phyloP scores from a whole-genome alignment of 768 basidiomycete species.

The Lentinula guzmanii region DNA sequence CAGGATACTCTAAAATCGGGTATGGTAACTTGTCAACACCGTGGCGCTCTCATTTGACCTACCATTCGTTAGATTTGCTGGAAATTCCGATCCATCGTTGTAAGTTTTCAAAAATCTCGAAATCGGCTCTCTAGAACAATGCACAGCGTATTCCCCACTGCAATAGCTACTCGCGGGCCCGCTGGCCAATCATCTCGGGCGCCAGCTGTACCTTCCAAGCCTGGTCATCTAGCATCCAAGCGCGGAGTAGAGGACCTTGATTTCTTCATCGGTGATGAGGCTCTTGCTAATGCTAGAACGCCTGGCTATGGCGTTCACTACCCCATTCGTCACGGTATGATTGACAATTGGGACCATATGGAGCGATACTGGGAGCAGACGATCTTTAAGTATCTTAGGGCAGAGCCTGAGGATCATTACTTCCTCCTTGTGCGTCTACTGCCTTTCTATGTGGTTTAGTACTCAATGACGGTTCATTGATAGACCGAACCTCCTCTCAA shows the following conservation, averaged over 20 bases:
- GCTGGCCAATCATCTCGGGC: constrained; percentile 59
- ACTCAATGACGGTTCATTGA: background rate
- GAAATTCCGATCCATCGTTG: constrained; percentile 99
- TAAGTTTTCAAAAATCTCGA: constrained; percentile 32
- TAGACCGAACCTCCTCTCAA: constrained; percentile 99
- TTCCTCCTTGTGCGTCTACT: constrained; percentile 78
- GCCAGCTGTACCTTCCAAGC: constrained; percentile 77
- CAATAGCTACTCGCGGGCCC: constrained; percentile 86
- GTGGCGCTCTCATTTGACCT: background rate
- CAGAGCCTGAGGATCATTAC: constrained; percentile 98
- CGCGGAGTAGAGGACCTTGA: constrained; percentile 98
- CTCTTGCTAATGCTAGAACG: constrained; percentile 91
- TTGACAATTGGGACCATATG: constrained; percentile 99
- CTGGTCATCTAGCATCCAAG: constrained; percentile 91
- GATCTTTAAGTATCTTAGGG: constrained; percentile 98
- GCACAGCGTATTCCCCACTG: constrained; percentile 90
- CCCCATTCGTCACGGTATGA: constrained; percentile 95
- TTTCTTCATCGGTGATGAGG: constrained; percentile 99
- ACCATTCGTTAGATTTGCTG: constrained; percentile 68
- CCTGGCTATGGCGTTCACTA: constrained; percentile 92
- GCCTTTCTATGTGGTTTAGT: background rate
- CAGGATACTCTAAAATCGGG: constrained; percentile 97
- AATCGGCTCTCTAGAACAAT: background rate
- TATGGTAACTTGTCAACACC: constrained; percentile 28
- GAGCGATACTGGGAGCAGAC: constrained; percentile 99